A percentile compares a stretch with the other conserved stretches of the same genome.
Conservation (phyloP, 305 asterid species). For the Solanum hybrid region DNA sequence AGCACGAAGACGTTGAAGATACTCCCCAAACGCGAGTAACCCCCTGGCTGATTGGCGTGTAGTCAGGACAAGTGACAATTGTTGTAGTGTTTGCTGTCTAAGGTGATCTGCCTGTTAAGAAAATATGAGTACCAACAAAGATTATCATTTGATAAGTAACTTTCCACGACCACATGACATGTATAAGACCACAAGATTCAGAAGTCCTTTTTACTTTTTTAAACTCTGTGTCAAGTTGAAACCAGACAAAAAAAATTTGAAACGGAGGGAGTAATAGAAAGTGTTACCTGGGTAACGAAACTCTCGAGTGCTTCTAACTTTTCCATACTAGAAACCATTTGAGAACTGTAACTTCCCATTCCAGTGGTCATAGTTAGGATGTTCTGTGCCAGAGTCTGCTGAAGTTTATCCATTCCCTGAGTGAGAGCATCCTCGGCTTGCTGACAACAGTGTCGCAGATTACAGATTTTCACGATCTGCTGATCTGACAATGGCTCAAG, state of each 20-base stretch:
- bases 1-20: constrained; percentile 62
- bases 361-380: constrained; percentile 35
- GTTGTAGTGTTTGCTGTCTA: constrained; percentile 72
- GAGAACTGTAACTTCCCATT: constrained; percentile 41
- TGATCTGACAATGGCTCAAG: constrained; percentile 33
- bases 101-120: constrained; percentile 72
- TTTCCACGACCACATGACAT: not conserved
- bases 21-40: constrained; percentile 75
- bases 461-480: constrained; percentile 33
- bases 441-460: constrained; percentile 60
- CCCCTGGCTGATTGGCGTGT: constrained; percentile 79
- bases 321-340: constrained; percentile 51
- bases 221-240: not conserved
- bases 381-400: constrained; percentile 68
- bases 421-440: constrained; percentile 94
- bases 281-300: constrained; percentile 59
- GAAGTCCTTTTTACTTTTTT: not conserved
- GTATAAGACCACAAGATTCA: not conserved
- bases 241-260: not conserved
- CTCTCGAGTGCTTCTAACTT: constrained; percentile 61
- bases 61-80: constrained; percentile 71
- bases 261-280: not conserved
- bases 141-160: not conserved
- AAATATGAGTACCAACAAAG: not conserved
- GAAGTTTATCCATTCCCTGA: constrained; percentile 89